These are phyloP conservation scores for Podaxis mareebaensis DNA, from an alignment of 768 basidiomycete species.

Conservation along the genomic window DNA sequence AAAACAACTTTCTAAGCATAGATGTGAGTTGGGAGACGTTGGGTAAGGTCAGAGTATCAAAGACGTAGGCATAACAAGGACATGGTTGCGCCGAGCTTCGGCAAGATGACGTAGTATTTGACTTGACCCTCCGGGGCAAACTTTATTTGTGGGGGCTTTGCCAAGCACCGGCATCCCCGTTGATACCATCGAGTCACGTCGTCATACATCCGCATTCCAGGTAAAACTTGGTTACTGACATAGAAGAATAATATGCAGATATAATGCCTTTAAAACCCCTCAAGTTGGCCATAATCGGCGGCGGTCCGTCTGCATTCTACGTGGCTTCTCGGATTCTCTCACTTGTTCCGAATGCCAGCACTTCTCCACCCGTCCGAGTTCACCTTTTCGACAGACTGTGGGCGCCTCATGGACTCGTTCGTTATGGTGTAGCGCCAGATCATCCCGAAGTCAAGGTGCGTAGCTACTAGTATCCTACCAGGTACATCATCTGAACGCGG, in stretches of 20 bases:
- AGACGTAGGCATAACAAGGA: too few relatives aligned
- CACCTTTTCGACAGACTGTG: slow-evolving; percentile 93
- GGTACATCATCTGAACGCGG: not conserved
- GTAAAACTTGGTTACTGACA: not conserved
- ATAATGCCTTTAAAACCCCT: slow-evolving; percentile 29
- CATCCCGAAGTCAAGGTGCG: slow-evolving; percentile 95
- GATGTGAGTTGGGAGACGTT: not conserved
- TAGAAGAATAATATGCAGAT: slow-evolving; percentile 4
- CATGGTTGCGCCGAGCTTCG: not conserved
- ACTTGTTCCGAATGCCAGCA: slow-evolving; percentile 48
- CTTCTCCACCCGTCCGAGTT: slow-evolving; percentile 44
- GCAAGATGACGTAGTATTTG: not conserved
- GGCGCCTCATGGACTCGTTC: slow-evolving; percentile 91
- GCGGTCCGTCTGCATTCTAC: slow-evolving; percentile 96
- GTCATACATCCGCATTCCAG: not conserved
- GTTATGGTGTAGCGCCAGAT: slow-evolving; percentile 97
- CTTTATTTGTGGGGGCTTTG: not conserved
- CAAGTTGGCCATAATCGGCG: slow-evolving; percentile 91
- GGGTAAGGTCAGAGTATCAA: too few relatives aligned
- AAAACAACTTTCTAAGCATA: slow-evolving; percentile 10
- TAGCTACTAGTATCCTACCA: not conserved
- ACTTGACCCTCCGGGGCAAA: not conserved
- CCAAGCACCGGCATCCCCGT: not conserved
- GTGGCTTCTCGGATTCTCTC: slow-evolving; percentile 83
- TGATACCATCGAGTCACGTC: not conserved